Evolutionary conservation across 768 basidiomycete genomes (phyloP), one percentile per base, ranked within the genome.

Genomic region (Collybiopsis luxurians): DNA sequence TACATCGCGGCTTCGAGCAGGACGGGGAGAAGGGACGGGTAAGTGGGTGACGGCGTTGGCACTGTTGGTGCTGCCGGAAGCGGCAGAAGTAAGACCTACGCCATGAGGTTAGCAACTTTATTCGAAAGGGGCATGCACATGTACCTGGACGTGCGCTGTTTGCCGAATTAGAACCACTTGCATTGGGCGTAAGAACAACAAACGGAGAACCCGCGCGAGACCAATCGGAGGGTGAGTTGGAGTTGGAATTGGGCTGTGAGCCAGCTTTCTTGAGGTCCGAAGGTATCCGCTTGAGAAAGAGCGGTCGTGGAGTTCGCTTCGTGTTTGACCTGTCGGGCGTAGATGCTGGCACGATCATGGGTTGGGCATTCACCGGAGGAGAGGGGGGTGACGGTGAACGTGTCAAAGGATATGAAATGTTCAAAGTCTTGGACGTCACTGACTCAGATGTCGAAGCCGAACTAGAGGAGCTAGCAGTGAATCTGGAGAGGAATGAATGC

Each of bases 141-240:
- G 21, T 28, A 44, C 48, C 57, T 53, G 28, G 40, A 24, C 53
- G 39, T 43, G 6, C 7, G 21, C 58, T 64, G 27, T 15, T 58
- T 40, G 45, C 47, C 12, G 23, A 19, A 46, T 6, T 12, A 6
- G 40, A 34, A 24, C 24, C 11, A n/a, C 59, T 59, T 43, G 61
- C 55, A 42, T 63, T 59, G 24, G 65, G 63, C 2, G 62, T 66
- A 19, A 63, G 55, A 24, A 66, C 55, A 0, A 66, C 66, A 30
- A 56, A 66, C n/a, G 66, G 66, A 15, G 66, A 63, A 4, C 62
- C 62, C 19, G 59, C 51, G 10, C 57, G 60, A 36, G 60, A 60
- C 38, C 53, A 54, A 11, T 44, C 53, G 10, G 24, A 30, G 49
- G 60, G 40, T 4, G 64, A 63, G 5, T 55, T 53, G 23, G 60